Evolutionary conservation across 306 rosid species (phyloP).

Genomic region (Glycine latifolia): DNA sequence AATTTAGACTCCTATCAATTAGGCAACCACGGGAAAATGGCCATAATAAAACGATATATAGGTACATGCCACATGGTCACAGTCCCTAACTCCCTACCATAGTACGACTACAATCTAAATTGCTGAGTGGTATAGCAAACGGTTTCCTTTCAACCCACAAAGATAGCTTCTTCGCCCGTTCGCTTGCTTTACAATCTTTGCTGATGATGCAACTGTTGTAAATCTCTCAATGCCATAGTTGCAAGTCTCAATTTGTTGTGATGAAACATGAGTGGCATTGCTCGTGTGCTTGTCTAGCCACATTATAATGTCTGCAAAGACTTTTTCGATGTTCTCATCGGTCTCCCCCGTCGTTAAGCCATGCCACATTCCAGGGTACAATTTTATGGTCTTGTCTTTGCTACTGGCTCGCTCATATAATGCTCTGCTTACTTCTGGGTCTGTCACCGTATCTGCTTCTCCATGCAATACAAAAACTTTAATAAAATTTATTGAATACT

Average conservation of each 20-base stretch:
- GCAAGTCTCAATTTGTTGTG: slow-evolving; percentile 7
- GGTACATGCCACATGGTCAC: slow-evolving; percentile 3
- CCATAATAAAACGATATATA: background rate
- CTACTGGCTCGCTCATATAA: slow-evolving; percentile 75
- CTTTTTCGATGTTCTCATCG: slow-evolving; percentile 74
- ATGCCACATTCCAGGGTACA: slow-evolving; percentile 97
- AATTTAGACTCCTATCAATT: background rate
- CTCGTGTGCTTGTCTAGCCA: slow-evolving; percentile 71
- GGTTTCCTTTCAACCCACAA: slow-evolving; percentile 72
- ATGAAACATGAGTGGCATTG: slow-evolving; percentile 27
- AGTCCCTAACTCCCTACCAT: background rate
- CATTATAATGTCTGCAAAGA: slow-evolving; percentile 67
- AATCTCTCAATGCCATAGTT: slow-evolving; percentile 36
- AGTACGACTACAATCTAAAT: slow-evolving; percentile 20
- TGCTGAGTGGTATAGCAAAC: slow-evolving; percentile 57
- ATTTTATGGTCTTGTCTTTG: slow-evolving; percentile 73
- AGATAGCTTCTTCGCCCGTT: slow-evolving; percentile 54
- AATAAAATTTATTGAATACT: too few species aligned
- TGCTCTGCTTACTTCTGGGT: slow-evolving; percentile 86
- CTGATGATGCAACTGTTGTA: slow-evolving; percentile 31
- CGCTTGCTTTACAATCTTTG: slow-evolving; percentile 24
- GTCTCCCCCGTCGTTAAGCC: slow-evolving; percentile 89
- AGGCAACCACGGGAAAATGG: background rate
- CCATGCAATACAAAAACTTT: too few species aligned
- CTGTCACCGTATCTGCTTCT: too few species aligned